phyloP scores from a whole-genome alignment of 495 filamentous ascomycete species.

The Halenospora varia region DNA sequence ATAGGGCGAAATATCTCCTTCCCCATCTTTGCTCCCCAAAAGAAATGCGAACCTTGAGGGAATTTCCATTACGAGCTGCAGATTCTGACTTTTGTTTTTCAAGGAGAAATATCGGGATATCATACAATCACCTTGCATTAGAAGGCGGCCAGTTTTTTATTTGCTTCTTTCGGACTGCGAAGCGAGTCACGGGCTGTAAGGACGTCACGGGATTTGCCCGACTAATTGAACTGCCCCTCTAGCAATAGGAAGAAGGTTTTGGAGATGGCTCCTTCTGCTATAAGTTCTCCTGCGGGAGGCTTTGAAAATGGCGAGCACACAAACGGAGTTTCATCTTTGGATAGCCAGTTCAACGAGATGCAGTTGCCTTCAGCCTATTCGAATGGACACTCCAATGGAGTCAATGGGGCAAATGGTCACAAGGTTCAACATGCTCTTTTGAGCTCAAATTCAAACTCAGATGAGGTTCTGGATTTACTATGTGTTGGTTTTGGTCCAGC shows the following conservation, averaged over 20 bases:
- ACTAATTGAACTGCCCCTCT: neutral
- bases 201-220: neutral
- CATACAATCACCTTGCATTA: too few species aligned
- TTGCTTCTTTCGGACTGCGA: neutral
- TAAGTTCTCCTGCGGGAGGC: neutral
- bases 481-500: constrained; percentile 94
- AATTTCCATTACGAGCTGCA: too few species aligned
- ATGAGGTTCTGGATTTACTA: constrained; percentile 57
- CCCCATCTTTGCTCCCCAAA: too few species aligned
- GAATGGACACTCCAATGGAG: neutral
- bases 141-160: too few species aligned
- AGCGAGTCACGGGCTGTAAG: neutral
- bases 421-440: too few species aligned
- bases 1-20: too few species aligned
- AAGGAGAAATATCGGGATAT: neutral
- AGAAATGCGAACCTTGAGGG: too few species aligned
- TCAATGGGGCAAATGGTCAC: too few species aligned
- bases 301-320: constrained; percentile 1
- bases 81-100: neutral
- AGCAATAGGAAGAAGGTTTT: neutral
- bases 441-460: neutral
- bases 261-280: constrained; percentile 21
- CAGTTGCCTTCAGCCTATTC: neutral
- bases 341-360: neutral
- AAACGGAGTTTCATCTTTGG: neutral